Evolutionary conservation across 345 rosid genomes (phyloP).

Genomic region (Litchi chinensis): DNA sequence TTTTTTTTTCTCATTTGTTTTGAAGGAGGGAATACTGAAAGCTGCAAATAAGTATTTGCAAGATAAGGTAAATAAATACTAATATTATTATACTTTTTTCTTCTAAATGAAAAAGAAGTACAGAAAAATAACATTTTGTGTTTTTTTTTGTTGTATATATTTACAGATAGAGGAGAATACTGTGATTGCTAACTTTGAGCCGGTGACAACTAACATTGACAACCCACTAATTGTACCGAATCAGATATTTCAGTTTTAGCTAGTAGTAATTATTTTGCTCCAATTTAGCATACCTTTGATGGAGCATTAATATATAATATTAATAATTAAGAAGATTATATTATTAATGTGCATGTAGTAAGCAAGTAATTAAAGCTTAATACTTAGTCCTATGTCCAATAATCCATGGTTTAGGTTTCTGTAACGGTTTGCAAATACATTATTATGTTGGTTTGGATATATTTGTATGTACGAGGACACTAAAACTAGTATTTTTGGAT

Average conservation of each 20-base stretch:
- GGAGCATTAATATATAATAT: neutral
- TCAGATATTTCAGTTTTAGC: constrained; percentile 61
- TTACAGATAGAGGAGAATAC: constrained; percentile 68
- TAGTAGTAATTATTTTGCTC: constrained; percentile 24
- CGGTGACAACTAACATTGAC: constrained; percentile 44
- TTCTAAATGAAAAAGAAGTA: neutral
- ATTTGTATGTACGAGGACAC: neutral
- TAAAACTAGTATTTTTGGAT: neutral
- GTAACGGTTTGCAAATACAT: neutral
- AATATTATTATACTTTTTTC: neutral
- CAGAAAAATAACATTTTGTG: neutral
- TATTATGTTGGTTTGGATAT: neutral
- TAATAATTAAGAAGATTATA: neutral
- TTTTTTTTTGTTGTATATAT: neutral
- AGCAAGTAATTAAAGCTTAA: neutral
- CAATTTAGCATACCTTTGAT: neutral
- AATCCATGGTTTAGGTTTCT: neutral
- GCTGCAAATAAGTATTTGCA: constrained; percentile 76
- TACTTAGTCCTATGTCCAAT: neutral
- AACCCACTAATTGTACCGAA: constrained; percentile 65
- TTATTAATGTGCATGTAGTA: neutral
- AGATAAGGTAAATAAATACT: constrained; percentile 56
- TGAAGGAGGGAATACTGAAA: constrained; percentile 73
- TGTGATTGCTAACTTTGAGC: constrained; percentile 44
- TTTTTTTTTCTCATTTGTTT: neutral